Evolutionary conservation across 225 moss, liverwort and hornwort genomes (phyloP).

Genomic region (Polytrichum commune): DNA sequence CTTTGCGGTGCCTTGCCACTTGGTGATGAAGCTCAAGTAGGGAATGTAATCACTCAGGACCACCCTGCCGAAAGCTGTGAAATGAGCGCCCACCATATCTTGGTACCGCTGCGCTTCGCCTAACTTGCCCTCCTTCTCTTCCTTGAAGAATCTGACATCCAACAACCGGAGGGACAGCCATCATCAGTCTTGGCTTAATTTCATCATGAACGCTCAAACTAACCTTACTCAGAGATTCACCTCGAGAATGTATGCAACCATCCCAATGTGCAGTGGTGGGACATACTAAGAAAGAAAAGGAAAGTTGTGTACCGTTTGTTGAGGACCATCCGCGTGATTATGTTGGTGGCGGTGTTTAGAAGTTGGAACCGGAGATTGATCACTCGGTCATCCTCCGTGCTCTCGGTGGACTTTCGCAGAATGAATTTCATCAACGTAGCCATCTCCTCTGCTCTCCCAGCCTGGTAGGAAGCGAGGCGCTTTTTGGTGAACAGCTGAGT

Average conservation of each 20-base stretch:
- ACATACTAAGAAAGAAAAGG: background rate
- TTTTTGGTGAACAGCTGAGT: slow-evolving; percentile 45
- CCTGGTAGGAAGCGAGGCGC: slow-evolving; percentile 32
- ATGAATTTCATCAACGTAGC: slow-evolving; percentile 24
- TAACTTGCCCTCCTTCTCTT: slow-evolving; percentile 17
- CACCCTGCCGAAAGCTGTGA: slow-evolving; percentile 26
- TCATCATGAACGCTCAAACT: no score
- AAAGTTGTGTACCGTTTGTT: slow-evolving; percentile 34
- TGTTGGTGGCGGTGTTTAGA: slow-evolving; percentile 30
- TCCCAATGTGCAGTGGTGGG: no score
- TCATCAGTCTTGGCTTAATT: no score
- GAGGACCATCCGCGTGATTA: slow-evolving; percentile 55
- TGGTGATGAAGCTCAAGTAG: slow-evolving; percentile 26
- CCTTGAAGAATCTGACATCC: slow-evolving; percentile 26
- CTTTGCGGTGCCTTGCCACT: slow-evolving; percentile 18
- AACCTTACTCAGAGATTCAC: no score
- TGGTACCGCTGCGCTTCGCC: slow-evolving; percentile 44
- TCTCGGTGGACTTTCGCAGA: slow-evolving; percentile 4
- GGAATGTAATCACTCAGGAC: slow-evolving; percentile 46
- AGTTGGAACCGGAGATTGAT: slow-evolving; percentile 37
- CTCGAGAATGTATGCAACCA: no score
- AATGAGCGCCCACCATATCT: slow-evolving; percentile 24
- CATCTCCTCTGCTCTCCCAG: slow-evolving; percentile 37
- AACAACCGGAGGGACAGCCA: no score
- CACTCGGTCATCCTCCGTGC: slow-evolving; percentile 3